Evolutionary conservation across 1,139 yeast species (phyloP), one percentile per base, ranked within the genome.

Genomic region (Magnusiomyces clavatus): DNA sequence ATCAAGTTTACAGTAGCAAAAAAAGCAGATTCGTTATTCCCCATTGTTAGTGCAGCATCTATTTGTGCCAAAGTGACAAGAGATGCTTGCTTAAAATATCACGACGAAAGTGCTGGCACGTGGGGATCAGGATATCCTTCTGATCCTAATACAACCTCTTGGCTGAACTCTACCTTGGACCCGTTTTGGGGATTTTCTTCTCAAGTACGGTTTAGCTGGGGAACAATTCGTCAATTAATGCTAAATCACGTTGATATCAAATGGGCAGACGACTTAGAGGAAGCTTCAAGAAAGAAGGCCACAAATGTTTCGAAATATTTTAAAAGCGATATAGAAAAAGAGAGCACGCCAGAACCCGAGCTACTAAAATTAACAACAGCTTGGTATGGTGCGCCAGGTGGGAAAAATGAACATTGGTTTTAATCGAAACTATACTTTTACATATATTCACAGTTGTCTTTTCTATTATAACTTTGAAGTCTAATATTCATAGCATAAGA

Each of bases 11-110:
- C 89, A 0, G 98, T 94, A n/a, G 80, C 95, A 14, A 94, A 92
- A 64, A 92, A 92, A 65, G 98, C 98, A 0, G 98, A 94, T 71
- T 82, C 96, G 31, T 65, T 88, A n/a, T 92, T 77, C 64, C 97
- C 97, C 0, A 83, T 89, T 49, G 99, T 94, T 3, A 85, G 95
- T 67, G 87, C 95, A 0, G 99, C 98, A 0, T 86, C 96, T n/a
- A 87, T 92, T 52, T 90, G 92, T 49, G 99, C 99, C 6, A 92
- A 92, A 65, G 98, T 92, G 3, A 88, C 98, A 0, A 77, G 99
- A 63, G 98, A 92, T 67, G 72, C 80, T 51, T 80, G 83, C 48
- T 70, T 92, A 54, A 69, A 76, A 43, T 61, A 64, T 0, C 65
- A 61, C 51, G 71, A 69, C 46, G 65, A 61, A 54, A 58, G 60